phyloP scores from a whole-genome alignment of 1,284 basidiomycete genomes.

The Leccinum fuscescens region DNA sequence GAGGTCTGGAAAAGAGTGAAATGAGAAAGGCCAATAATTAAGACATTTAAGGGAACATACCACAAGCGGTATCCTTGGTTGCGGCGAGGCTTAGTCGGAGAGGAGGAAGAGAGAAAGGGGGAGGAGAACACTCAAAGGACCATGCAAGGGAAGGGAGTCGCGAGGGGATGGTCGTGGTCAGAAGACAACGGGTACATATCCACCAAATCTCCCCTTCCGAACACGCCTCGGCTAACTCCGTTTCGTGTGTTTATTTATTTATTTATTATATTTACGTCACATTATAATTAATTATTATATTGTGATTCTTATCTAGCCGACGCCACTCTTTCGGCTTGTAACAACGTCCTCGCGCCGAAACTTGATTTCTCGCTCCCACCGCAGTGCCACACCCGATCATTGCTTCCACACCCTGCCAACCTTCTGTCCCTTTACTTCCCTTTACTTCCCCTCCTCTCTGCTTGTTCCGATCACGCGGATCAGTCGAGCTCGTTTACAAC shows the following conservation, averaged over 20 bases:
- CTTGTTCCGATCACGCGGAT: conserved; percentile 8
- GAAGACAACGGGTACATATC: conserved; percentile 33
- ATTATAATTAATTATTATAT: conserved; percentile 9
- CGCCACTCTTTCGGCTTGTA: conserved; percentile 18
- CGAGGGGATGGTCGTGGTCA: conserved; percentile 26
- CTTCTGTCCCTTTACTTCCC: not conserved
- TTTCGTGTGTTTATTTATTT: conserved; percentile 8
- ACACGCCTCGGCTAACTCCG: conserved; percentile 30
- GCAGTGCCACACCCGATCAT: conserved; percentile 19
- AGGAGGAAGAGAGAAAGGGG: conserved; percentile 35
- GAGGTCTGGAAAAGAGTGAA: conserved; percentile 59
- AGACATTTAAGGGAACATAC: conserved; percentile 33
- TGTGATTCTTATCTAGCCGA: conserved; percentile 32
- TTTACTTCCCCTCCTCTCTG: not conserved
- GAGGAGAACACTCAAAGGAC: conserved; percentile 41
- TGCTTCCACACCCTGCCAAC: not conserved
- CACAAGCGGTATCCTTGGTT: conserved; percentile 79
- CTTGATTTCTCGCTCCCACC: conserved; percentile 9
- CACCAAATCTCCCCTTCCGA: conserved; percentile 13
- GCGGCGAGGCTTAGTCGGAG: conserved; percentile 51
- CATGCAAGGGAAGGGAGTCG: conserved; percentile 29
- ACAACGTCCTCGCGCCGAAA: conserved; percentile 12
- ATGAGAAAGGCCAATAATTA: not conserved
- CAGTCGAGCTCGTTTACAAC: conserved; percentile 6
- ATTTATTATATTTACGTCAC: not conserved